phyloP scores from a whole-genome alignment of 1,284 basidiomycete genomes.

The Mixia osmundae region DNA sequence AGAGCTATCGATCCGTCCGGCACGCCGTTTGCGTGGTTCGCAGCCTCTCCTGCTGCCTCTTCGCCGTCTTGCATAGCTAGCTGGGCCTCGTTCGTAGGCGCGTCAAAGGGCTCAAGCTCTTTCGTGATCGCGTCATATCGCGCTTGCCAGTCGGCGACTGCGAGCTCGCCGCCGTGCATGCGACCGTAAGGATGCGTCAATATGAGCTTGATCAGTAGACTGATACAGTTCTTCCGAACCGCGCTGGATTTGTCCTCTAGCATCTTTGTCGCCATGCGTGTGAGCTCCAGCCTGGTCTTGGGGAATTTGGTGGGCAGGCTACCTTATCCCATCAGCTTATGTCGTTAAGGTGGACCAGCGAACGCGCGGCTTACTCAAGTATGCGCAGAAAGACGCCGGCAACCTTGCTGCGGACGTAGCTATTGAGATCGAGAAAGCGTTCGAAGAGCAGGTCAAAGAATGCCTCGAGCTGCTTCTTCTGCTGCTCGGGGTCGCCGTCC shows the following conservation, averaged over 20 bases:
- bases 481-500: constrained; percentile 25
- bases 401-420: constrained; percentile 76
- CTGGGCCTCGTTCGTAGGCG: constrained; percentile 24
- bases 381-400: constrained; percentile 48
- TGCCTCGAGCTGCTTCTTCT: constrained; percentile 55
- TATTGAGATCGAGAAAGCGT: constrained; percentile 65
- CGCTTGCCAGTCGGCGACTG: constrained; percentile 46
- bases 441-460: constrained; percentile 68
- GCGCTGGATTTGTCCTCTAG: constrained; percentile 76
- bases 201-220: constrained; percentile 51
- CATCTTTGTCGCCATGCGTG: constrained; percentile 47
- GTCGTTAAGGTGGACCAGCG: background rate
- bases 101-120: constrained; percentile 35
- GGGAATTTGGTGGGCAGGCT: constrained; percentile 63
- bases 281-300: constrained; percentile 54
- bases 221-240: constrained; percentile 64
- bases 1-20: too few relatives aligned
- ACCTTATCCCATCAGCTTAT: background rate
- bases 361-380: constrained; percentile 30
- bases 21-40: constrained; percentile 18
- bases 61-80: constrained; percentile 22
- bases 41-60: constrained; percentile 11
- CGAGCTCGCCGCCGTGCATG: constrained; percentile 61
- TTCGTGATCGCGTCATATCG: constrained; percentile 34
- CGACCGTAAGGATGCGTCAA: constrained; percentile 72